Conservation (phyloP, 1,284 basidiomycete genomes). For the Ceratobasidium papillatum region DNA sequence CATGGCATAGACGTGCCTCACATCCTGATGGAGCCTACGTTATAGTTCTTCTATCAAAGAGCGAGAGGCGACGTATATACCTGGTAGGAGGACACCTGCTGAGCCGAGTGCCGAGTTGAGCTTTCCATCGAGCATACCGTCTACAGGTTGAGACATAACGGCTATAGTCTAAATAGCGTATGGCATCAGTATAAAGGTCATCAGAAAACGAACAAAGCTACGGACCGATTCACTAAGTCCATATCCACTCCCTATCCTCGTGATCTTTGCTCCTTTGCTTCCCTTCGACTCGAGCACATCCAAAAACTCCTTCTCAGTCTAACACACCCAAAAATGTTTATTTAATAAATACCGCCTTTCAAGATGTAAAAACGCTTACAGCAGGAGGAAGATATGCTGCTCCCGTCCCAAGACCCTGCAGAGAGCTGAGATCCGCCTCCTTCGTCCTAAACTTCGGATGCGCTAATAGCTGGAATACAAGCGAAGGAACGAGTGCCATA, state of each 20-base stretch:
- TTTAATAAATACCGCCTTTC: not conserved
- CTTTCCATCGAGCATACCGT: constrained; percentile 60
- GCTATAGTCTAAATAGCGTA: constrained; percentile 62
- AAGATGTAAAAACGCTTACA: constrained; percentile 49
- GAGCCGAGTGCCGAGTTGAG: constrained; percentile 55
- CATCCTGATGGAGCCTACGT: not conserved
- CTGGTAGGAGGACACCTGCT: constrained; percentile 67
- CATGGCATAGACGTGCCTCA: constrained; percentile 27
- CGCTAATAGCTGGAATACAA: constrained; percentile 71
- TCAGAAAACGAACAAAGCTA: constrained; percentile 2
- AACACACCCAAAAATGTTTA: not conserved
- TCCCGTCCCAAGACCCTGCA: constrained; percentile 60
- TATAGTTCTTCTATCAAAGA: not conserved
- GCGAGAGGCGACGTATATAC: constrained; percentile 51
- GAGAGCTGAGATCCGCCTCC: constrained; percentile 63
- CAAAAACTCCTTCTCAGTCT: constrained; percentile 27
- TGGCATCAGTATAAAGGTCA: not conserved
- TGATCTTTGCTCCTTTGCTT: constrained; percentile 18
- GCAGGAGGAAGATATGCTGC: constrained; percentile 73
- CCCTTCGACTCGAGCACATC: constrained; percentile 20
- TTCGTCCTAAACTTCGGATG: constrained; percentile 56
- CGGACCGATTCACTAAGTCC: constrained; percentile 79
- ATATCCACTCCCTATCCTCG: constrained; percentile 60
- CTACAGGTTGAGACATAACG: constrained; percentile 58
- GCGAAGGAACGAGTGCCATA: constrained; percentile 67